Conservation (phyloP, 2,329 filamentous ascomycete species). For the Neopestalotiopsis clavispora region DNA sequence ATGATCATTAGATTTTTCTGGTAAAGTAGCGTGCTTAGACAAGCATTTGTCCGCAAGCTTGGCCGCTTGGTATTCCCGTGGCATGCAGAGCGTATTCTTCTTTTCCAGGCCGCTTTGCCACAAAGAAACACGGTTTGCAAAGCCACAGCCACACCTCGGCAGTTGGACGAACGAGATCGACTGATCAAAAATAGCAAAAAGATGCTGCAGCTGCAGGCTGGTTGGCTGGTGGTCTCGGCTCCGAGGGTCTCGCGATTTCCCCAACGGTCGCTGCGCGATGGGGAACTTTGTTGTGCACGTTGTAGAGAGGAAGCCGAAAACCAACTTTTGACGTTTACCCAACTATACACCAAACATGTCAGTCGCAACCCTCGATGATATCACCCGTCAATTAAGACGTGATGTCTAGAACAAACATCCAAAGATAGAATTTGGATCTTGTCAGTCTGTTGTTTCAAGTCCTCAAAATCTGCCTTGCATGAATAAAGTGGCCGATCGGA, state of each 20-base stretch:
- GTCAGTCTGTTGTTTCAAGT: slow-evolving; percentile 13
- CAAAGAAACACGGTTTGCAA: not conserved
- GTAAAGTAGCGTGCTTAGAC: not conserved
- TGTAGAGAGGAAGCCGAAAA: not conserved
- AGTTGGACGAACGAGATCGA: slow-evolving; percentile 6
- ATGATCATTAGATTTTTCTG: not conserved
- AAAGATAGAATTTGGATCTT: slow-evolving; percentile 4
- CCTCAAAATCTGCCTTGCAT: slow-evolving; percentile 13
- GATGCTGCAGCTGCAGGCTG: not conserved
- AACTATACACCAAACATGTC: too few relatives aligned
- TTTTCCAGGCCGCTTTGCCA: not conserved
- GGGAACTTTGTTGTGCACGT: not conserved
- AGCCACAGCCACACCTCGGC: slow-evolving; percentile 6
- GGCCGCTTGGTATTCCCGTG: not conserved
- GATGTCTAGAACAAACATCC: not conserved
- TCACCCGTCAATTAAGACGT: not conserved
- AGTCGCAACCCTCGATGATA: slow-evolving; percentile 4
- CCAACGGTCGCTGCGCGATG: not conserved
- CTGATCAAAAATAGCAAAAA: not conserved
- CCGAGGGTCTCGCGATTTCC: not conserved
- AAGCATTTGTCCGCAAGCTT: not conserved
- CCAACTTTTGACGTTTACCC: not conserved
- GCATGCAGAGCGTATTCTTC: not conserved
- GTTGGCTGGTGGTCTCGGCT: not conserved
- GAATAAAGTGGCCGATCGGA: slow-evolving; percentile 7